Base-by-base conservation (phyloP, 495 filamentous ascomycete species). In the Saxispiralis lemnorum region DNA sequence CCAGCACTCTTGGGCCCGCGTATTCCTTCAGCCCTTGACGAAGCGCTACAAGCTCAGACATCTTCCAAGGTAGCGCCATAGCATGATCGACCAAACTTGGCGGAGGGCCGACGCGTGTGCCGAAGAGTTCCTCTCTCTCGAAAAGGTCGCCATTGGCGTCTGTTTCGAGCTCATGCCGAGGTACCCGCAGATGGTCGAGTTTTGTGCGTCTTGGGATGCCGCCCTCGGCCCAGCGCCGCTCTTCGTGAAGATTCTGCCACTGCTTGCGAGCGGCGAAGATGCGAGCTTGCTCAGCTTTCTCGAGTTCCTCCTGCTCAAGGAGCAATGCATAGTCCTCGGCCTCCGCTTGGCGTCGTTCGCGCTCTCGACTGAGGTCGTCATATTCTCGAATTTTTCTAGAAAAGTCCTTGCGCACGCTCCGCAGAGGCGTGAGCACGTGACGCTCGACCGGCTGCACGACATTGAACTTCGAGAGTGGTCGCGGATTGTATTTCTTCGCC, bases 81-180 rank as follows among this genome's bases (percentile, higher is more conserved):
- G 50, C 46, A 2, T 32, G 31, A 18, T 40, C 40, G 0, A 45
- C 32, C 10, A 43, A 18, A 10, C 44, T 43, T n/a, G 40, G 45
- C 20, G 46, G 12, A 35, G 49, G 41, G 15, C 51, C 52, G 13
- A 43, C 16, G 1, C 57, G 53, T 7, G 48, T 39, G 0, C 20
- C 16, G 35, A 63, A 57, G 15, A 56, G 34, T 10, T 53, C 40
- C 10, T 49, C n/a, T 1, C 57, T 57, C 36, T 57, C 51, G 44
- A 61, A 60, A 0, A 24, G 41, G 35, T 49, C 40, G 47, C 46
- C 51, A 16, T 49, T 42, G 1, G 31, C 13, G 30, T 51, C 47
- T 7, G 4, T 5, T 16, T 49, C 51, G 3, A 16, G 6, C 15
- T 24, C 18, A 1, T 5, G 35, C 7, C 40, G 14, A 2, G n/a